Conservation (phyloP, 1,139 yeast genomes). For the Suhomyces yuchorum region DNA sequence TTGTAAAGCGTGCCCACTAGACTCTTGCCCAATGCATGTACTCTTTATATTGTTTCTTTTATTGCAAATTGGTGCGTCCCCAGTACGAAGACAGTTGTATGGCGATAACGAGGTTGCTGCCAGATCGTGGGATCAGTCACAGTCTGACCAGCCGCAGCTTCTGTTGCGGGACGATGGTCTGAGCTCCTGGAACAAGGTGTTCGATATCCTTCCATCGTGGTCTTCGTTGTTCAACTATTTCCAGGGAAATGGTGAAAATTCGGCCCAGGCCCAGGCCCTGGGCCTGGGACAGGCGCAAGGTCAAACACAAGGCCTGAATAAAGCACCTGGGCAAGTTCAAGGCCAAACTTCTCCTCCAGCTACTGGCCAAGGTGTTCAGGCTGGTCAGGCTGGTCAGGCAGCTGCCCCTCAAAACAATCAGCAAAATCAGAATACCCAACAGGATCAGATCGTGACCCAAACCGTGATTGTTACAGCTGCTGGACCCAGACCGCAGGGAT, state of each 20-base stretch:
- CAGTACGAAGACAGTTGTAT: constrained; percentile 9
- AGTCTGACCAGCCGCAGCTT: neutral
- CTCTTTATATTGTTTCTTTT: neutral
- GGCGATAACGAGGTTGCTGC: neutral
- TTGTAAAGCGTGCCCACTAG: neutral
- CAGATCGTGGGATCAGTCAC: neutral
- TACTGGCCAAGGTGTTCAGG: neutral
- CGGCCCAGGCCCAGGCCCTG: too few species aligned
- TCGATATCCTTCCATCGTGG: neutral
- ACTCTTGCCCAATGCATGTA: neutral
- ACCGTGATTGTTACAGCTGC: neutral
- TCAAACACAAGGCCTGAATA: neutral
- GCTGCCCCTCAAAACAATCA: neutral
- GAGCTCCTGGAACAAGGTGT: neutral
- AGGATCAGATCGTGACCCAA: neutral
- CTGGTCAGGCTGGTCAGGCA: neutral
- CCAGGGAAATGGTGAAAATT: neutral
- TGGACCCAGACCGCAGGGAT: neutral
- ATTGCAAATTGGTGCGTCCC: constrained; percentile 7
- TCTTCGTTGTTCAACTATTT: neutral
- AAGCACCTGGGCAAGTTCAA: neutral
- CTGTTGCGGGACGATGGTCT: neutral
- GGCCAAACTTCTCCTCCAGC: neutral
- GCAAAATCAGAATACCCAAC: neutral
- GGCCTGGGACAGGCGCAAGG: too few species aligned